phyloP scores from a whole-genome alignment of 176 grass and related monocot genomes.

The Urochloa ruziziensis region DNA sequence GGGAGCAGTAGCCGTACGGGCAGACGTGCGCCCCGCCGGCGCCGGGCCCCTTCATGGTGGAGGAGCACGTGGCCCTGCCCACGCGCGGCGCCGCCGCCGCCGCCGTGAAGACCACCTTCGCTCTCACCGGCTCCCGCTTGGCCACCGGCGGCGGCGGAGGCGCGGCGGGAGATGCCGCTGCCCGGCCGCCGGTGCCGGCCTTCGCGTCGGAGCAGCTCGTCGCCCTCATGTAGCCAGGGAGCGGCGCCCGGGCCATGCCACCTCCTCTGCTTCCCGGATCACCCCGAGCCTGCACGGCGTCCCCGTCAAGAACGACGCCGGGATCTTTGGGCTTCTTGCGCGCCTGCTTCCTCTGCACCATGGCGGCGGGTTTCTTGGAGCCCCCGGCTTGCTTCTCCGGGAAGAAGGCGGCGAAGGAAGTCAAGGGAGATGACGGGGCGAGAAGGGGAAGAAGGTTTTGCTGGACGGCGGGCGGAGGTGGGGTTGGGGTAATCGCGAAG shows the following conservation, averaged over 20 bases:
- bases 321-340: conserved; percentile 42
- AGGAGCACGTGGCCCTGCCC: conserved; percentile 67
- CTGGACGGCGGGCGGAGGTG: not conserved
- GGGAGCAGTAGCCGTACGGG: conserved; percentile 79
- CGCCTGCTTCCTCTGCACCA: conserved; percentile 69
- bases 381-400: not conserved
- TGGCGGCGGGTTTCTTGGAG: conserved; percentile 20
- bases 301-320: not conserved
- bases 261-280: conserved; percentile 29
- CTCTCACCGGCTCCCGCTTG: conserved; percentile 35
- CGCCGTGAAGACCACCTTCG: conserved; percentile 18
- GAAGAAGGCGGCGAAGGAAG: not conserved
- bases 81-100: conserved; percentile 16
- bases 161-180: not conserved
- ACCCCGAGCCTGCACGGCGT: not conserved
- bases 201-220: conserved; percentile 61
- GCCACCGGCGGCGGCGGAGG: not conserved
- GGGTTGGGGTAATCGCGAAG: not conserved
- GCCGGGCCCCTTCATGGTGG: conserved; percentile 53
- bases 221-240: conserved; percentile 79
- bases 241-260: not conserved
- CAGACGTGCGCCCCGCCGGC: conserved; percentile 40
- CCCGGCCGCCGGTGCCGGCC: conserved; percentile 27
- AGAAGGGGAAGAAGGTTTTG: conserved; percentile 6
- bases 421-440: not conserved